phyloP scores from a whole-genome alignment of 768 basidiomycete species.

The Lactarius vividus region DNA sequence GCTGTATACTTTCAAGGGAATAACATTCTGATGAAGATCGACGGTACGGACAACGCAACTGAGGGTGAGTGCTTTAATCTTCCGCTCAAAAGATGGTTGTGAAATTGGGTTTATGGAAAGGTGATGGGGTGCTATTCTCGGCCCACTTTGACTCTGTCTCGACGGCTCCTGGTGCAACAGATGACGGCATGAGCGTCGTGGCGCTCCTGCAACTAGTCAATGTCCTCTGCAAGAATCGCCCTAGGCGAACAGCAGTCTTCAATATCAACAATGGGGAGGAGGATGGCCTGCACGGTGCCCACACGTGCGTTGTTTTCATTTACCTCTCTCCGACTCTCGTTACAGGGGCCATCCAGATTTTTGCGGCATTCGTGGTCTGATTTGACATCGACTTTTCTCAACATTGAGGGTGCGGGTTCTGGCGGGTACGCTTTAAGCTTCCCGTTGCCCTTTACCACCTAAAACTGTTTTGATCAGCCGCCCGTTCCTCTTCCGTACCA shows the following conservation, averaged over 20 bases:
- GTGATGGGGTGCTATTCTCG: slow-evolving; percentile 61
- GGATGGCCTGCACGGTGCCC: slow-evolving; percentile 70
- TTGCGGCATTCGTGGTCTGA: slow-evolving; percentile 74
- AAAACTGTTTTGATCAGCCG: slow-evolving; percentile 43
- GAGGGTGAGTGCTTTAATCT: slow-evolving; percentile 27
- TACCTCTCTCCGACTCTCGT: background rate
- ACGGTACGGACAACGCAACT: slow-evolving; percentile 45
- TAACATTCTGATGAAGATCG: slow-evolving; percentile 65
- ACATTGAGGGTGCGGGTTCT: slow-evolving; percentile 77
- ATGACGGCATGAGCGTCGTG: slow-evolving; percentile 72
- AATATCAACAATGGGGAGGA: slow-evolving; percentile 89
- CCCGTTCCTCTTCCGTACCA: slow-evolving; percentile 72
- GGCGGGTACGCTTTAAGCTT: slow-evolving; percentile 54
- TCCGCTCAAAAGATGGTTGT: too few relatives aligned
- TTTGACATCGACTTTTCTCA: slow-evolving; percentile 64
- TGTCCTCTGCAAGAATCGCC: slow-evolving; percentile 42
- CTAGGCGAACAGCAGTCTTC: slow-evolving; percentile 65
- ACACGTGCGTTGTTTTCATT: slow-evolving; percentile 44
- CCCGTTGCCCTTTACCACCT: slow-evolving; percentile 7
- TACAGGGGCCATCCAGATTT: slow-evolving; percentile 44
- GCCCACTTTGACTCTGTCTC: slow-evolving; percentile 84
- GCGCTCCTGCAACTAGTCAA: slow-evolving; percentile 65
- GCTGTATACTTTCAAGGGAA: slow-evolving; percentile 60
- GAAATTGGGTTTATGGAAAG: slow-evolving; percentile 27
- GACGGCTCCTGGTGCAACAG: slow-evolving; percentile 70